Evolutionary conservation across 192 early-diverging fungal species (phyloP), one percentile per base, ranked within the genome.

Genomic region (Gamsiella multidivaricata): DNA sequence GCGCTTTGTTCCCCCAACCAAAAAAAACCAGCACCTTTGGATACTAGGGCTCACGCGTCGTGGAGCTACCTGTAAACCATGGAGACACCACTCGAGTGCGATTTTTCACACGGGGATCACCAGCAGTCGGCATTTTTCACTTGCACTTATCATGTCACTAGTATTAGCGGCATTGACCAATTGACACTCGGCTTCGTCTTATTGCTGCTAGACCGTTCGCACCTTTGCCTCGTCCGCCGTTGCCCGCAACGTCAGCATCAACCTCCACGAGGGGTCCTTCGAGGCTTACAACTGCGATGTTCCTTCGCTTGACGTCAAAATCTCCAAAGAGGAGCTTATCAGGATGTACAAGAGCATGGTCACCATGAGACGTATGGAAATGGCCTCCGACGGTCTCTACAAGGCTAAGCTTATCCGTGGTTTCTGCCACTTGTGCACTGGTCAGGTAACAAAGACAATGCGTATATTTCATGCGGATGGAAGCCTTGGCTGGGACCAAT

Each of bases 361-460:
- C 50, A 79, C 71, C 49, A 96, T 98, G 86, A 86, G 97, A 58
- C 87, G 95, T 47, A 83, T 99, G 81, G 97, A 99, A 85, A 95
- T 91, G 84, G 93, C 94, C 53, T 92, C 93, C 26, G 97, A 99
- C 83, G 87, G 90, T 71, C 89, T 95, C 61, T 98, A 98, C 91
- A 98, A 98, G 87, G 88, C 90, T 65, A 97, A 97, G 85, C 83
- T 94, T 83, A 97, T 99, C 73, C 92, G 96, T 56, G 96, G 96
- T 61, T 99, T 99, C 92, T 97, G 96, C 86, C 97, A 99, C 83
- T 86, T 98, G 87, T 97, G 95, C 79, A 98, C 91, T 62, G 96
- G 96, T 57, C 95, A 99, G 88, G 93, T 93, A 82, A 81, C 37
- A 29, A 53, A 42, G 2, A 65, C 41, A 45, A 41, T 60, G 22